These are phyloP conservation scores for Pythium guiyangense DNA, from an alignment of 352 stramenopile species.

Conservation along the genomic window DNA sequence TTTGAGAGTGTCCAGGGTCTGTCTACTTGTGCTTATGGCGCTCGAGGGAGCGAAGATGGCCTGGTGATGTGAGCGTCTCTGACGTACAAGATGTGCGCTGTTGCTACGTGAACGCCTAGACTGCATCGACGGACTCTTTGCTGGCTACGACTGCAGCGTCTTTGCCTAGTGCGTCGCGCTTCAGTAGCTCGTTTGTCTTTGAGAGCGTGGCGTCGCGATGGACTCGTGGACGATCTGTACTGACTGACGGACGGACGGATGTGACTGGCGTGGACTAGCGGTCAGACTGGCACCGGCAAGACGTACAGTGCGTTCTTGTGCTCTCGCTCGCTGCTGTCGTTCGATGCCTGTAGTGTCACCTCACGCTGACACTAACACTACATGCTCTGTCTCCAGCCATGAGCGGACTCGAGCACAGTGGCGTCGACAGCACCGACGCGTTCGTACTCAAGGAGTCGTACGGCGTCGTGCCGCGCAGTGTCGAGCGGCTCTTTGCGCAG, in stretches of 20 bases:
- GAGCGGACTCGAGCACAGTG: slow-evolving; percentile 38
- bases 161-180: slow-evolving; percentile 54
- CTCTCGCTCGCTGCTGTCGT: no score
- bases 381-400: slow-evolving; percentile 28
- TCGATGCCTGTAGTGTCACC: no score
- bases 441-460: slow-evolving; percentile 24
- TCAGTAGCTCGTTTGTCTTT: background rate
- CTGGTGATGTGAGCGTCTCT: background rate
- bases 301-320: slow-evolving; percentile 46
- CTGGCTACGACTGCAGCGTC: slow-evolving; percentile 66
- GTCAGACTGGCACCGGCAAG: slow-evolving; percentile 69
- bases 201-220: background rate
- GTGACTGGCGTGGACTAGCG: slow-evolving; percentile 21
- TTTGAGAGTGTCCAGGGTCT: slow-evolving; percentile 61
- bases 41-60: background rate
- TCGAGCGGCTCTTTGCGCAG: slow-evolving; percentile 47
- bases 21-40: background rate
- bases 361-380: background rate
- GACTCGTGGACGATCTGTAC: slow-evolving; percentile 6
- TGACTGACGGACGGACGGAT: no score
- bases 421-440: slow-evolving; percentile 4
- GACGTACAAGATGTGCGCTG: background rate
- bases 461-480: slow-evolving; percentile 53
- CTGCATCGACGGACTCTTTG: slow-evolving; percentile 51
- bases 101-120: slow-evolving; percentile 22